Conservation (phyloP, 495 filamentous ascomycete species). For the Neurospora sublineolata region DNA sequence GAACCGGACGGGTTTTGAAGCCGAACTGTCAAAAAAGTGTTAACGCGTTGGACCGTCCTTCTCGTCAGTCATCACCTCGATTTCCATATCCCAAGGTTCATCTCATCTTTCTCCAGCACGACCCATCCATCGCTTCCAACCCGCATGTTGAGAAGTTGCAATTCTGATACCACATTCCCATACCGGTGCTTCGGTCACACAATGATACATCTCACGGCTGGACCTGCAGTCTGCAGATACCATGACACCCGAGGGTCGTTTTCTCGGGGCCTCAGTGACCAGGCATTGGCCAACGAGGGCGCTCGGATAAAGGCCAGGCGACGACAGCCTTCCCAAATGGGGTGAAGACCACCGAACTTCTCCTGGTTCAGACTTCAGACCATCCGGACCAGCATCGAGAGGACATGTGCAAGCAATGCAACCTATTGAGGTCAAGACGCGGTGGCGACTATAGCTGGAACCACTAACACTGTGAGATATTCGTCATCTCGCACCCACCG, state of each 20-base stretch:
- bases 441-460: background rate
- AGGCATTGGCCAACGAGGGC: background rate
- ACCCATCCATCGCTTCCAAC: background rate
- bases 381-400: too few species aligned
- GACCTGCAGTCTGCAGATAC: background rate
- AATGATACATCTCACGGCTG: background rate
- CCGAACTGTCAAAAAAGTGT: background rate
- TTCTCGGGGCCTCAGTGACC: background rate
- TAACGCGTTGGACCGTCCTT: background rate
- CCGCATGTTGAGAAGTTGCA: background rate
- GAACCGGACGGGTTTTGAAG: background rate
- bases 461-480: background rate
- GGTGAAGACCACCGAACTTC: background rate
- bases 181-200: background rate
- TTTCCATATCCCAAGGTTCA: background rate
- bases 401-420: too few species aligned
- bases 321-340: background rate
- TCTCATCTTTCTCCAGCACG: background rate
- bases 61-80: background rate
- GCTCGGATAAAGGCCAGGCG: background rate
- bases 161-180: background rate
- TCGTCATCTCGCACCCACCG: background rate
- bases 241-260: background rate
- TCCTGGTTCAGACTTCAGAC: background rate
- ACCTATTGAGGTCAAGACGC: background rate